A percentile compares a stretch with the other conserved stretches of the same genome.
Evolutionary conservation across 2,329 filamentous ascomycete genomes (phyloP).

Genomic region (Talaromyces verruculosus): DNA sequence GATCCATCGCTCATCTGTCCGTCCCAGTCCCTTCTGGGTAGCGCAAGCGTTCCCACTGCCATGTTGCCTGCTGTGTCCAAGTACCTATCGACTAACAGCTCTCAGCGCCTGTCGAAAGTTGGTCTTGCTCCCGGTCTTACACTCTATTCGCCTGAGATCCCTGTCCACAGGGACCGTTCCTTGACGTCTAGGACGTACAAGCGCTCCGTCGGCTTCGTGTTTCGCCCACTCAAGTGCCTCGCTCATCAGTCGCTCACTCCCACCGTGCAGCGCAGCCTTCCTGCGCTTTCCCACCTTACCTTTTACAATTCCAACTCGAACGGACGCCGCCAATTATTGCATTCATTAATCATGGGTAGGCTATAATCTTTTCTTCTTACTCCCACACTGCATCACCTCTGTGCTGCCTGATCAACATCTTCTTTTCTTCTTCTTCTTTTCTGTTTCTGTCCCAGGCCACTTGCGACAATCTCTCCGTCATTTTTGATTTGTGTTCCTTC

Average conservation of each 20-base stretch:
- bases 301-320: conserved; percentile 21
- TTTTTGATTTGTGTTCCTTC: conserved; percentile 19
- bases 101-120: conserved; percentile 18
- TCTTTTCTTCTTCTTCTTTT: conserved; percentile 3
- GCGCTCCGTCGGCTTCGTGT: conserved; percentile 20
- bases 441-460: not conserved
- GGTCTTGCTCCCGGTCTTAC: conserved; percentile 10
- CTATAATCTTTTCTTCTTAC: conserved; percentile 20
- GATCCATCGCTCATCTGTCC: not conserved
- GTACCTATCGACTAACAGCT: conserved; percentile 19
- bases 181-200: conserved; percentile 22
- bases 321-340: conserved; percentile 22
- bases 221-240: conserved; percentile 19
- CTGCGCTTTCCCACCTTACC: conserved; percentile 21
- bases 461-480: conserved; percentile 2
- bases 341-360: conserved; percentile 30
- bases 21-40: not conserved
- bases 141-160: conserved; percentile 21
- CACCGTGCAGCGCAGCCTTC: conserved; percentile 22
- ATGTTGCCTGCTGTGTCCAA: conserved; percentile 6
- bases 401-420: not conserved
- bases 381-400: conserved; percentile 8
- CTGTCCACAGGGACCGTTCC: conserved; percentile 20
- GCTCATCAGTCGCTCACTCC: conserved; percentile 20
- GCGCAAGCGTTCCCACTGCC: conserved; percentile 18